Conservation (phyloP, 2,329 filamentous ascomycete genomes). For the Aspergillus costaricaensis region DNA sequence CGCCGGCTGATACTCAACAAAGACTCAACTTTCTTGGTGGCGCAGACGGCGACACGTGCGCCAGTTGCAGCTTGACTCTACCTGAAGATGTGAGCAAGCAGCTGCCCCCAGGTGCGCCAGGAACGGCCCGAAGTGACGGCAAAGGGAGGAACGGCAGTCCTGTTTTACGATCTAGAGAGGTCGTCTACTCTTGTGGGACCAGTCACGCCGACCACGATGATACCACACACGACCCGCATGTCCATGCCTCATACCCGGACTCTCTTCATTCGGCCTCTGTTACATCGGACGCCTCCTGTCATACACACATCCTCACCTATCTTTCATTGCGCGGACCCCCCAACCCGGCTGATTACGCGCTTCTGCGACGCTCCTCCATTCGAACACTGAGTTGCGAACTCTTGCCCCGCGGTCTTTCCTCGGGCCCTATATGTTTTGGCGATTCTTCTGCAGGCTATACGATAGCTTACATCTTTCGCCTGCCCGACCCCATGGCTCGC, state of each 20-base stretch:
- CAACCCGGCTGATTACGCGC: conserved; percentile 55
- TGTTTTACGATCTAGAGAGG: conserved; percentile 57
- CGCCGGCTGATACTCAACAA: conserved; percentile 46
- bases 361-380: conserved; percentile 59
- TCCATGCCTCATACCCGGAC: conserved; percentile 40
- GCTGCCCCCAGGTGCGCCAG: conserved; percentile 56
- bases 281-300: conserved; percentile 50
- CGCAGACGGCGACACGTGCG: conserved; percentile 56
- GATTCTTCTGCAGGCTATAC: conserved; percentile 59
- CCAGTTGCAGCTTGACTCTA: conserved; percentile 59
- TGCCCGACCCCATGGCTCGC: conserved; percentile 60
- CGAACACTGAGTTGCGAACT: conserved; percentile 60
- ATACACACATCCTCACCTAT: conserved; percentile 60
- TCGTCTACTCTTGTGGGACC: conserved; percentile 54
- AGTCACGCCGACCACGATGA: conserved; percentile 41
- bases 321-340: conserved; percentile 59
- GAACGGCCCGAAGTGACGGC: conserved; percentile 52
- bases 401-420: conserved; percentile 57
- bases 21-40: conserved; percentile 45
- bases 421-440: conserved; percentile 61
- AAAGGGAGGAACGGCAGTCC: conserved; percentile 55
- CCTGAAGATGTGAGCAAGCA: conserved; percentile 57
- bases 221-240: conserved; percentile 35
- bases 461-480: conserved; percentile 61
- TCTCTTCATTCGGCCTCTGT: conserved; percentile 45